These are phyloP conservation scores for Cutaneotrichosporon curvatum DNA, from an alignment of 1,284 basidiomycete species.

Conservation along the genomic window DNA sequence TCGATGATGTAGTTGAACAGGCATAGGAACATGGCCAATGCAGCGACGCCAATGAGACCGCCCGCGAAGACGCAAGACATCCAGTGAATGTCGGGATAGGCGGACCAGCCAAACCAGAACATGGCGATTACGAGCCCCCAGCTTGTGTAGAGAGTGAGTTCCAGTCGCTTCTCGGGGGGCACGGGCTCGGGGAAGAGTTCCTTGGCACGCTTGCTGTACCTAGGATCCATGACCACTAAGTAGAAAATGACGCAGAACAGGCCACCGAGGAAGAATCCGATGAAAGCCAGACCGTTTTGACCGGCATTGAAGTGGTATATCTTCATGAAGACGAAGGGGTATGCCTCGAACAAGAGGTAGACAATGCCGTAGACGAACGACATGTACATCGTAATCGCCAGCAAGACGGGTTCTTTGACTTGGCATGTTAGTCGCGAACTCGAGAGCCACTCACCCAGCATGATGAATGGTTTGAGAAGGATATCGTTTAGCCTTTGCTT, in stretches of 20 bases:
- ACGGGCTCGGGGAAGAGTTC: constrained; percentile 22
- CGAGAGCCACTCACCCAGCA: constrained; percentile 44
- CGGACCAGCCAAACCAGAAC: constrained; percentile 49
- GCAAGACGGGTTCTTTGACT: constrained; percentile 67
- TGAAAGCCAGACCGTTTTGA: constrained; percentile 49
- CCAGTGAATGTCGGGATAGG: constrained; percentile 46
- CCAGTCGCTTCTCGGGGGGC: constrained; percentile 35
- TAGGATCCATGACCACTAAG: constrained; percentile 22
- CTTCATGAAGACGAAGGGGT: constrained; percentile 49
- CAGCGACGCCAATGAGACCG: constrained; percentile 42
- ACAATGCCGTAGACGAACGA: constrained; percentile 44
- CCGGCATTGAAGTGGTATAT: constrained; percentile 50
- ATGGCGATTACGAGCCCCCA: constrained; percentile 43
- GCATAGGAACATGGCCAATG: constrained; percentile 55
- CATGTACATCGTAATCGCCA: constrained; percentile 63
- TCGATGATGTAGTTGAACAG: constrained; percentile 51
- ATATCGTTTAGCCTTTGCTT: constrained; percentile 48
- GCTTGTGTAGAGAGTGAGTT: constrained; percentile 44
- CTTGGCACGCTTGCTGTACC: constrained; percentile 27
- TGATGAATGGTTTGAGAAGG: constrained; percentile 57
- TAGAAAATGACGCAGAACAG: constrained; percentile 25
- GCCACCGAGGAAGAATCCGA: constrained; percentile 49
- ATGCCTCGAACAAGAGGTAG: constrained; percentile 42
- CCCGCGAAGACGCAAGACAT: constrained; percentile 48
- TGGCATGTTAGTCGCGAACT: neutral